phyloP scores from a whole-genome alignment of 805 yeast genomes.

The Trichomonascus vanleenenianus region DNA sequence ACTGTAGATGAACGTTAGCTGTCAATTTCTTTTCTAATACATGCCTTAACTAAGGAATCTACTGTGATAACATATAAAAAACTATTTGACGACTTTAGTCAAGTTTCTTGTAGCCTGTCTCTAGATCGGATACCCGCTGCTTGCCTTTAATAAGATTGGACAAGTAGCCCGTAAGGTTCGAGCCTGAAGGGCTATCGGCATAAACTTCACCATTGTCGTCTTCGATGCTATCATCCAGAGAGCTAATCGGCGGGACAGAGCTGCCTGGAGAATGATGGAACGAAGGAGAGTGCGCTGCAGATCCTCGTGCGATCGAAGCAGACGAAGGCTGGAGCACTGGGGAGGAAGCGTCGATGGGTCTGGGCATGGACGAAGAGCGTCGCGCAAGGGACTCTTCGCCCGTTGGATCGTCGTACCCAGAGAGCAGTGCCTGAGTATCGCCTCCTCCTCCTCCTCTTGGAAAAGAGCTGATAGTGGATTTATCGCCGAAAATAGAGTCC shows the following conservation, averaged over 20 bases:
- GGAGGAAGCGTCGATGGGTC: neutral
- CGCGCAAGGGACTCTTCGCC: no score
- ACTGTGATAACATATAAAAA: neutral
- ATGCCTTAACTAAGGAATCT: no score
- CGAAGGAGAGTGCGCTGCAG: neutral
- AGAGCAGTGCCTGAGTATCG: slow-evolving; percentile 12
- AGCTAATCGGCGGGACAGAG: neutral
- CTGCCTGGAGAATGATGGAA: no score
- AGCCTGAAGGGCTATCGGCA: neutral
- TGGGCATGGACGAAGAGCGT: no score
- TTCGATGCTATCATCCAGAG: neutral
- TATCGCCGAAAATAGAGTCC: slow-evolving; percentile 83
- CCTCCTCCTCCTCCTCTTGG: neutral
- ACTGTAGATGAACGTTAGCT: no score
- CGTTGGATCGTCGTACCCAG: slow-evolving; percentile 9
- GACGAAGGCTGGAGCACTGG: slow-evolving; percentile 1
- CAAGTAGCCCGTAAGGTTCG: no score
- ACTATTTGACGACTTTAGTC: neutral
- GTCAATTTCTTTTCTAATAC: no score
- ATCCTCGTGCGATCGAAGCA: slow-evolving; percentile 1
- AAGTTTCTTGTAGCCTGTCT: neutral
- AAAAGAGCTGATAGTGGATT: slow-evolving; percentile 19
- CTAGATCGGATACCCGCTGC: no score
- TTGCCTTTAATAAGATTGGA: no score
- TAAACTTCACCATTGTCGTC: neutral